Base-by-base conservation (phyloP, 2,329 filamentous ascomycete species). In the Mycosphaerella sp. region DNA sequence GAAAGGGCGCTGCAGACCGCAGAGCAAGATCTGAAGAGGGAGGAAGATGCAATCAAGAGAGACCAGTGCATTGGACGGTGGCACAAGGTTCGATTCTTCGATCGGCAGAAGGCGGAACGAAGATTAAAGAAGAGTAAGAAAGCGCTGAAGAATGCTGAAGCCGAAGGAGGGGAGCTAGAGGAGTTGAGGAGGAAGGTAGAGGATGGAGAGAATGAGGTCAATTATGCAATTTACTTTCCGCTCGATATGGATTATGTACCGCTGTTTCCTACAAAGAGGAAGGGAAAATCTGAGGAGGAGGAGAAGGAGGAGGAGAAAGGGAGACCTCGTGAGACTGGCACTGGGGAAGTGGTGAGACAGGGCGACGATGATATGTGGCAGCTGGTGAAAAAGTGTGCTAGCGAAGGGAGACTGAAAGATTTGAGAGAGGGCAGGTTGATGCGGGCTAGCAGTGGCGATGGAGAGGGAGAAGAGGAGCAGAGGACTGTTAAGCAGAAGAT, bases 61-160 rank as follows among this genome's bases (percentile, higher is more conserved):
- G 78, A 78, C 62, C 78, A 82, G 55, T 88, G 91, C 80, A 89
- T 91, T 58, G 77, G 77, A 48, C 86, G 84, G 69, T 93, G 90
- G 64, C 87, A 92, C 69, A 91, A 89, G 80, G 82, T 92, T 48
- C 78, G 88, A 29, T 93, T 93, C 68, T 92, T 92, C 70, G 88
- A 87, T 87, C 80, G 85, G 45, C 84, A 88, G 71, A 90, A 89
- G 70, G 86, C 86, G 29, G 78, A 78, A 48, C 78, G 86, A 54
- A 75, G 83, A 41, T 74, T 82, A 49, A 90, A 86, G 69, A 80
- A 84, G 64, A 73, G 87, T 48, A 74, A 76, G 63, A 82, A 80
- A 64, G 78, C 79, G 59, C 72, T 87, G 39, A 72, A 78, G 14
- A 48, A 77, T 79, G 61, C 57, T 32, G 58, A 48, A 61, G 72